A percentile compares a stretch with the other conserved stretches of the same genome.
phyloP scores from a whole-genome alignment of 2,329 filamentous ascomycete species.

The Sclerotinia trifoliorum region DNA sequence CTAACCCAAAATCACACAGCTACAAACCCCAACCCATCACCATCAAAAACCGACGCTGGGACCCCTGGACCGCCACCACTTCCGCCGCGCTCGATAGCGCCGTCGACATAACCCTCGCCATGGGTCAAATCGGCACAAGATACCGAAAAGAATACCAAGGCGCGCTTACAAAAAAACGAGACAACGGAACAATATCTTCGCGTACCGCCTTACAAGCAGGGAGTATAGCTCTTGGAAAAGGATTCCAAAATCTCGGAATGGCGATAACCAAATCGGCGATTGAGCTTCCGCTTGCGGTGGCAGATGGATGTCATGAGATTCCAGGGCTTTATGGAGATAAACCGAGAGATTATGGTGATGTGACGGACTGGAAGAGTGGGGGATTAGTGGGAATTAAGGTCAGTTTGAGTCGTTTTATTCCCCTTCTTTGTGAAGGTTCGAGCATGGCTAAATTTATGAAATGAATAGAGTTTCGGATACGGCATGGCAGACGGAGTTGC shows the following conservation, averaged over 20 bases:
- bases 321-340: not conserved
- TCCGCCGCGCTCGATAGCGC: not conserved
- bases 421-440: too few relatives aligned
- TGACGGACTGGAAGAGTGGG: conserved; percentile 10
- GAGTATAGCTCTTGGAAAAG: conserved; percentile 18
- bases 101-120: not conserved
- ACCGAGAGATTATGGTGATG: not conserved
- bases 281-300: not conserved
- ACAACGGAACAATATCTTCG: not conserved
- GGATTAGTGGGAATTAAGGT: not conserved
- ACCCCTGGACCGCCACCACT: conserved; percentile 1
- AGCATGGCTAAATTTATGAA: not conserved
- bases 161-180: not conserved
- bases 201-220: not conserved
- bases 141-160: conserved; percentile 1
- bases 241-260: conserved; percentile 6
- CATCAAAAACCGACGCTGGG: conserved; percentile 8
- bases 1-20: not conserved
- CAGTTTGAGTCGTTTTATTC: not conserved
- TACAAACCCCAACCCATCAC: not conserved
- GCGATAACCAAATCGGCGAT: conserved; percentile 14
- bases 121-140: not conserved
- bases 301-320: conserved; percentile 3
- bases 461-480: not conserved
- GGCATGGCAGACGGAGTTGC: not conserved